phyloP scores from a whole-genome alignment of 1,139 yeast species.

The Oligophagozyma castellii region DNA sequence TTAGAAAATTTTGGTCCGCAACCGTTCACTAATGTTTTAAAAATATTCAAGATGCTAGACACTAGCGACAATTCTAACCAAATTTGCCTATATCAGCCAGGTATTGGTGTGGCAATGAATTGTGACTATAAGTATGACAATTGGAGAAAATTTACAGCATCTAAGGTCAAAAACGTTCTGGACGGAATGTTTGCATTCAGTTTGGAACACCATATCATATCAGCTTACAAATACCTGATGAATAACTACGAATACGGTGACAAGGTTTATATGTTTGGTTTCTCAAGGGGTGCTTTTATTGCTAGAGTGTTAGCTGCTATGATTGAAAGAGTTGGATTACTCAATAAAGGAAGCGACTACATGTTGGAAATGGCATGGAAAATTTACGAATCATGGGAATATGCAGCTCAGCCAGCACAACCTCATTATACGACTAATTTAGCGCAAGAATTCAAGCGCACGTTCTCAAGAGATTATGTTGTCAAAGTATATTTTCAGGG shows the following conservation, averaged over 20 bases:
- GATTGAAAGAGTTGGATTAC: slow-evolving; percentile 46
- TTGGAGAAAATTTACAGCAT: slow-evolving; percentile 10
- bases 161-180: slow-evolving; percentile 19
- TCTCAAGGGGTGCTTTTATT: slow-evolving; percentile 52
- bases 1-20: slow-evolving; percentile 41
- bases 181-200: slow-evolving; percentile 44
- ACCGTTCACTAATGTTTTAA: slow-evolving; percentile 43
- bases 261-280: slow-evolving; percentile 43
- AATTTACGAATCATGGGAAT: slow-evolving; percentile 47
- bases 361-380: slow-evolving; percentile 48
- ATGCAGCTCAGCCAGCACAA: slow-evolving; percentile 40
- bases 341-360: slow-evolving; percentile 39
- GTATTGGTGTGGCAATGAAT: slow-evolving; percentile 40
- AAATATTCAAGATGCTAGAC: slow-evolving; percentile 38
- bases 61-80: slow-evolving; percentile 30
- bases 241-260: slow-evolving; percentile 36
- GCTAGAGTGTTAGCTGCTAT: slow-evolving; percentile 51
- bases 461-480: slow-evolving; percentile 32
- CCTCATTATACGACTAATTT: slow-evolving; percentile 30
- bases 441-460: slow-evolving; percentile 37
- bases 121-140: slow-evolving; percentile 26
- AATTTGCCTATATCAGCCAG: slow-evolving; percentile 52
- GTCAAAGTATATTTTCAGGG: slow-evolving; percentile 45
- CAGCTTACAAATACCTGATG: slow-evolving; percentile 42
- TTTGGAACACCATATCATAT: slow-evolving; percentile 39